These are phyloP conservation scores for Podospora conica DNA, from an alignment of 495 filamentous ascomycete species.

Conservation along the genomic window DNA sequence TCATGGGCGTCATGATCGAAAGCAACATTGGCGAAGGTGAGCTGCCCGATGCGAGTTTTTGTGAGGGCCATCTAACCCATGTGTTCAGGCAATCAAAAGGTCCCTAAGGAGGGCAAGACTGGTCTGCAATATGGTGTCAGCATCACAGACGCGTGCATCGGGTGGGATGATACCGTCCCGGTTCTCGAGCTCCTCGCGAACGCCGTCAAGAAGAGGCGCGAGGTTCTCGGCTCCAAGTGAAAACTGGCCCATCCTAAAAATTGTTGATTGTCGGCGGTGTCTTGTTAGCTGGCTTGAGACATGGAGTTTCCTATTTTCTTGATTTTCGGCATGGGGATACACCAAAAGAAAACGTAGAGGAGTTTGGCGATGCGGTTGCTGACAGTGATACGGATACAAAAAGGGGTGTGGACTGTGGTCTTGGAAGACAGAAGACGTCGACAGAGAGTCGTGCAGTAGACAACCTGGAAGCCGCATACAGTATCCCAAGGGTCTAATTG, in stretches of 20 bases:
- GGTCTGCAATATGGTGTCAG: constrained; percentile 92
- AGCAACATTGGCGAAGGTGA: constrained; percentile 90
- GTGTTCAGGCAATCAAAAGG: constrained; percentile 74
- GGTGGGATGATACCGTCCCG: constrained; percentile 84
- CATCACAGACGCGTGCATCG: constrained; percentile 97
- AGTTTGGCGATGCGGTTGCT: background rate
- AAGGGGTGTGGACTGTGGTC: background rate
- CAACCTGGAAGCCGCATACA: background rate
- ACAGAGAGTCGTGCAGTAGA: background rate
- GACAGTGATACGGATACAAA: background rate
- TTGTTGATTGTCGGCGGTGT: background rate
- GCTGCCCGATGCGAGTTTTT: background rate
- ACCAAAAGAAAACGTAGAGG: background rate
- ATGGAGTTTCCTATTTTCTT: background rate
- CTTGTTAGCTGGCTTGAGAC: background rate
- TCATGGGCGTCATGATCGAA: constrained; percentile 99
- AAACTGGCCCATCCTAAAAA: background rate
- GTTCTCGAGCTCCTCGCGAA: constrained; percentile 74
- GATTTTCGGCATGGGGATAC: background rate
- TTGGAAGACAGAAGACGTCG: background rate
- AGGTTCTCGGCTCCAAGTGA: constrained; percentile 22
- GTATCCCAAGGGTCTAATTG: background rate
- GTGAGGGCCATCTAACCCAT: constrained; percentile 12
- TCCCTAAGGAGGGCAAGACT: constrained; percentile 78
- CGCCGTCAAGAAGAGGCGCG: constrained; percentile 65